These are phyloP conservation scores for Oenanthe sinensis DNA, from an alignment of 129 eudicot species.

Conservation along the genomic window DNA sequence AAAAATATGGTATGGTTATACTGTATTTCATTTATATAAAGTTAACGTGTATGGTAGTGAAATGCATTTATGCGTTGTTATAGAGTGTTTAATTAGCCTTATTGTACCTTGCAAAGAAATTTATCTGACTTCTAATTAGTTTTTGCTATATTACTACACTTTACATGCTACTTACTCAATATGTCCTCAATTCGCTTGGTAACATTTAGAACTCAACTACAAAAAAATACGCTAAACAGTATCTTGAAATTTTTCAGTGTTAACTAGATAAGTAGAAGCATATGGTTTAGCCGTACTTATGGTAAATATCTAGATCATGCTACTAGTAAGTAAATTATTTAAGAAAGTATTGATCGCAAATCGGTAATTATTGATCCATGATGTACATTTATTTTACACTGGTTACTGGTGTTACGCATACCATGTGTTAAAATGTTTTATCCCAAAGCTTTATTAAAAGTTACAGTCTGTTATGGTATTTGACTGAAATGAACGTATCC, in stretches of 20 bases:
- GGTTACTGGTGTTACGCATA: neutral
- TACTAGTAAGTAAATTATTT: neutral
- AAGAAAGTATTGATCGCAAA: neutral
- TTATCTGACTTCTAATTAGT: neutral
- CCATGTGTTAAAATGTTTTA: neutral
- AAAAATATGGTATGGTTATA: conserved; percentile 30
- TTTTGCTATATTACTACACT: neutral
- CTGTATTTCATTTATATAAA: neutral
- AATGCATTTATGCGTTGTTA: neutral
- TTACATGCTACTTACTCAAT: neutral
- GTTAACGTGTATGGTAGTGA: neutral
- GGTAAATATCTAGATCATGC: neutral
- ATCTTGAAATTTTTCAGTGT: neutral
- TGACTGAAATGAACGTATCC: too few species aligned
- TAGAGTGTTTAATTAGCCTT: neutral
- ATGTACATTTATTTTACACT: neutral
- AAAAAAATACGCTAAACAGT: neutral
- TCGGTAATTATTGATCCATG: neutral
- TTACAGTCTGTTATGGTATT: too few species aligned
- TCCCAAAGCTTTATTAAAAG: neutral
- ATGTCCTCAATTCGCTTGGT: neutral
- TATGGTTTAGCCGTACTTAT: neutral
- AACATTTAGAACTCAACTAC: neutral
- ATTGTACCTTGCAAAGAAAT: neutral
- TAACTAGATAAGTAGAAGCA: neutral